Evolutionary conservation across 1,139 yeast species (phyloP).

Genomic region (Yamadazyma conglobata): DNA sequence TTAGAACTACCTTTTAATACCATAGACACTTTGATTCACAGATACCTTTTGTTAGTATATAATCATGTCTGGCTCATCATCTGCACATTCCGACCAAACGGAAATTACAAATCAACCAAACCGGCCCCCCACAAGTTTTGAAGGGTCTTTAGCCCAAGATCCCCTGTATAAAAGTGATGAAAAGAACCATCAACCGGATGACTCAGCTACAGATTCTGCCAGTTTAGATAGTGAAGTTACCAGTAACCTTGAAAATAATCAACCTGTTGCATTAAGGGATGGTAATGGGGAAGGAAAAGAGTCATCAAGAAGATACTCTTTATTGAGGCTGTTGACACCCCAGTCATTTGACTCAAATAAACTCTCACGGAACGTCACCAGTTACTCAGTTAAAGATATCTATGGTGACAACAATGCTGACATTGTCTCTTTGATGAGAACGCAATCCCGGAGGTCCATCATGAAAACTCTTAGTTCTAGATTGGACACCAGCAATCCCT

Average conservation of each 20-base stretch:
- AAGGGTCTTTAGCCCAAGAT: too few species aligned
- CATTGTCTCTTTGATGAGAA: constrained; percentile 28
- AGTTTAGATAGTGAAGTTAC: constrained; percentile 11
- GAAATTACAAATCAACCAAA: too few species aligned
- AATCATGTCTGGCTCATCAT: too few species aligned
- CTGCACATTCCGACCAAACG: too few species aligned
- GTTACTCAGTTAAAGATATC: constrained; percentile 27
- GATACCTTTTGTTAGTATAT: too few species aligned
- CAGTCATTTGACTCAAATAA: constrained; percentile 14
- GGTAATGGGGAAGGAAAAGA: neutral
- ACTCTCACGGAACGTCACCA: constrained; percentile 14
- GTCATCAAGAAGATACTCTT: constrained; percentile 10
- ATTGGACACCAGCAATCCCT: constrained; percentile 17
- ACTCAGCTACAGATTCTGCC: constrained; percentile 1
- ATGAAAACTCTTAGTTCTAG: constrained; percentile 23
- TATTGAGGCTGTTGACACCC: constrained; percentile 12
- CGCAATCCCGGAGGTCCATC: constrained; percentile 34
- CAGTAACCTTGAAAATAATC: neutral
- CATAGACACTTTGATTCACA: too few species aligned
- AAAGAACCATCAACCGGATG: too few species aligned
- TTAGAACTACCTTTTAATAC: too few species aligned
- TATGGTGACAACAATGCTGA: constrained; percentile 25
- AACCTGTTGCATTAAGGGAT: constrained; percentile 5
- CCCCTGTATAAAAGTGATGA: too few species aligned
- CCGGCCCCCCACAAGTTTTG: too few species aligned